A percentile compares a stretch with the other conserved stretches of the same genome.
Evolutionary conservation across 1,284 basidiomycete species (phyloP).

Genomic region (Cryptococcus maquisensis): DNA sequence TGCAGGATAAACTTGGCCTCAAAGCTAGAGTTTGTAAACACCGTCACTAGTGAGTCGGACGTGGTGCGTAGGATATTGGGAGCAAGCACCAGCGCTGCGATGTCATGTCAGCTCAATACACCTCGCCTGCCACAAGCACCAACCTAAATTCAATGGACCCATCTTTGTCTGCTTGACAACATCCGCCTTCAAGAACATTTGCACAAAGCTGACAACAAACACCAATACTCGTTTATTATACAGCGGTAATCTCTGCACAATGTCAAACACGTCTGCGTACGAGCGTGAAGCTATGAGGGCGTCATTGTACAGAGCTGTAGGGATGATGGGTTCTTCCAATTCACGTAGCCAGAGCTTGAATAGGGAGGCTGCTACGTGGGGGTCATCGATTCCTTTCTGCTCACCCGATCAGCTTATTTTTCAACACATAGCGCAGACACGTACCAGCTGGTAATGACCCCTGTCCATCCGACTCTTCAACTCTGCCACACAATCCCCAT

Average conservation of each 20-base stretch:
- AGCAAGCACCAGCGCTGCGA: constrained; percentile 70
- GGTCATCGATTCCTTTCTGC: constrained; percentile 66
- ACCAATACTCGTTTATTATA: constrained; percentile 77
- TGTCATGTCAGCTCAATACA: constrained; percentile 57
- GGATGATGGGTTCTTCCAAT: constrained; percentile 79
- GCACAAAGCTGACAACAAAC: constrained; percentile 82
- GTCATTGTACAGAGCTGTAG: constrained; percentile 66
- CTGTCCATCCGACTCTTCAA: constrained; percentile 81
- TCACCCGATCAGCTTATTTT: neutral
- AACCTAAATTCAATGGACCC: constrained; percentile 54
- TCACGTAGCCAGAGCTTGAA: constrained; percentile 90
- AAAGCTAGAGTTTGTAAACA: constrained; percentile 83
- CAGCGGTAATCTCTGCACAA: constrained; percentile 71
- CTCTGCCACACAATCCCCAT: constrained; percentile 75
- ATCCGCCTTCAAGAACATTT: constrained; percentile 74
- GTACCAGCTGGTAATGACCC: constrained; percentile 82
- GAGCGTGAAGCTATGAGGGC: constrained; percentile 58
- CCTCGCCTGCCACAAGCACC: constrained; percentile 5
- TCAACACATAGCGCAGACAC: constrained; percentile 1
- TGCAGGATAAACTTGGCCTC: constrained; percentile 84
- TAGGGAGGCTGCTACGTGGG: constrained; percentile 77
- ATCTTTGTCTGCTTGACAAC: constrained; percentile 74
- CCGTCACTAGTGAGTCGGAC: constrained; percentile 74
- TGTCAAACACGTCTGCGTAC: constrained; percentile 63
- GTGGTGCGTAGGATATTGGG: constrained; percentile 79